Base-by-base conservation (phyloP, 2,329 filamentous ascomycete species). In the Epichloe festucae region DNA sequence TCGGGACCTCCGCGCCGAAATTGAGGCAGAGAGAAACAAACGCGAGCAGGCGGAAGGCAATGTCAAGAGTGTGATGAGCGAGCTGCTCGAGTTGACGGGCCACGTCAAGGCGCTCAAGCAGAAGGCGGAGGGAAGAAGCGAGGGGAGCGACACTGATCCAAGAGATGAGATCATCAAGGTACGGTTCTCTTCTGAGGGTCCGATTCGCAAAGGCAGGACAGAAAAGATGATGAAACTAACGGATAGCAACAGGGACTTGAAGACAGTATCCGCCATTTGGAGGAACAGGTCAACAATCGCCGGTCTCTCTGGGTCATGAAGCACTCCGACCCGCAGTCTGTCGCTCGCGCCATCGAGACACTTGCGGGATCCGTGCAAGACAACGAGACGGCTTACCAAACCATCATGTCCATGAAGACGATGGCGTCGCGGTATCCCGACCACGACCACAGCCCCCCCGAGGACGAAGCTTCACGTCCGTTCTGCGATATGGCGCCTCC, bases 241-340 rank as follows among this genome's bases (percentile, higher is more conserved):
- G 21, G 27, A 19, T 8, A 31, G 7, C 15, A 31, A 38, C 11
- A 68, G 66, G 57, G 59, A 12, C 59, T 69, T n/a, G 62, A 67
- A 34, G 58, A 59, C 8, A 63, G 60, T 1, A 63, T 67, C 52
- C 58, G 62, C 44, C 60, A 66, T 31, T 58, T 70, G 5, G 64
- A 69, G 54, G 64, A 64, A 27, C 66, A 70, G 50, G 60, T 67
- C 54, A 68, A 66, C 53, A 63, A 62, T 43, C 60, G 65, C 4
- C 66, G 62, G 46, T 61, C 64, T 5, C 60, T 68, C 46, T 68
- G 66, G 66, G 54, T 65, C 53, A 63, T 63, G 58, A 66, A 65
- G 52, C 63, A 66, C 49, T 55, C 65, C 1, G 62, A 62, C 48
- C 59, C 65, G 23, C 54, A 62, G 21, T 60, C 60, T 1, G 57